Percentiles rank a stretch among this genome's conserved stretches.
phyloP scores from a whole-genome alignment of 768 basidiomycete genomes.

The Mycena alexandri region DNA sequence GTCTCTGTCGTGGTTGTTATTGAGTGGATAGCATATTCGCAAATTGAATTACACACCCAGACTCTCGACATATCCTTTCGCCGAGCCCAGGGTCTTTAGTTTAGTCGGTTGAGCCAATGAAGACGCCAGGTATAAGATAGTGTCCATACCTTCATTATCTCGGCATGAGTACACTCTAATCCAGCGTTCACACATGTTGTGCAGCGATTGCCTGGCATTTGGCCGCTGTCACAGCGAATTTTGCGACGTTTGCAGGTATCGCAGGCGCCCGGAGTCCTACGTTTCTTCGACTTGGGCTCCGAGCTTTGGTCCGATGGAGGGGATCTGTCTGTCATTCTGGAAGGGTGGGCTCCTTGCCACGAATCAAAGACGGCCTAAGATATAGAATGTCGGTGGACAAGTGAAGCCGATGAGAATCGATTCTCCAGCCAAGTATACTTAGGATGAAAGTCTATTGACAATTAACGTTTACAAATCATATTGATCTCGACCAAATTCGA shows the following conservation, averaged over 20 bases:
- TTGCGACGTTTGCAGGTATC: conserved; percentile 83
- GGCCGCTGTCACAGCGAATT: conserved; percentile 75
- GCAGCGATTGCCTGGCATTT: conserved; percentile 74
- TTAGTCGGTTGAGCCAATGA: not conserved
- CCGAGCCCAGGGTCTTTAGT: conserved; percentile 66
- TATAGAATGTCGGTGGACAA: too few relatives aligned
- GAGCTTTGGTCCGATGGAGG: conserved; percentile 18
- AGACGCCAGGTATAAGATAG: conserved; percentile 1
- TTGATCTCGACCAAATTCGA: too few relatives aligned
- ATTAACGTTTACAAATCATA: too few relatives aligned
- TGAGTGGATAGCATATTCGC: not conserved
- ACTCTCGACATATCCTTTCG: conserved; percentile 77
- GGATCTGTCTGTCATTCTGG: conserved; percentile 13
- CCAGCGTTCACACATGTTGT: conserved; percentile 73
- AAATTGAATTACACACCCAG: conserved; percentile 49
- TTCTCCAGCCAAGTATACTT: too few relatives aligned
- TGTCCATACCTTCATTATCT: conserved; percentile 70
- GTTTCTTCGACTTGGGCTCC: conserved; percentile 57
- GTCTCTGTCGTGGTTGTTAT: conserved; percentile 10
- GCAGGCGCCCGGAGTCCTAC: conserved; percentile 76
- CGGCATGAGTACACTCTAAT: conserved; percentile 75
- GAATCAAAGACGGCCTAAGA: too few relatives aligned
- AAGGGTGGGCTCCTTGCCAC: not conserved
- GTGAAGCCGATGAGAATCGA: too few relatives aligned
- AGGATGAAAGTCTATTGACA: too few relatives aligned